Evolutionary conservation across 306 rosid species (phyloP).

Genomic region (Begonia loranthoides): DNA sequence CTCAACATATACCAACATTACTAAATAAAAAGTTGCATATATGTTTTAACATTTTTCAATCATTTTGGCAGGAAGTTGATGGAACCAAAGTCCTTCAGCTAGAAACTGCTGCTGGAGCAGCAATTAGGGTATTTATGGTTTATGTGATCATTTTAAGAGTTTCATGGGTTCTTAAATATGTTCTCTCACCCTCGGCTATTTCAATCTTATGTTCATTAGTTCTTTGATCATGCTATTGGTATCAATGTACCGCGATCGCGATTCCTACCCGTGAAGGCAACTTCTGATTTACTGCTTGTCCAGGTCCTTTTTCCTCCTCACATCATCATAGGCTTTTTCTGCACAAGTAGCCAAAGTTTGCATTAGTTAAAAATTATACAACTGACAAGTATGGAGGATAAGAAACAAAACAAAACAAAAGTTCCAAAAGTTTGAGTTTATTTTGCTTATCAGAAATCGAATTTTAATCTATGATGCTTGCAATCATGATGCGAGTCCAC

Average conservation of each 20-base stretch:
- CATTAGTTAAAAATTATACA: no score
- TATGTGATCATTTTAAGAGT: conserved; percentile 2
- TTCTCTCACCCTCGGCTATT: conserved; percentile 1
- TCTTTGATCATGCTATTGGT: conserved; percentile 84
- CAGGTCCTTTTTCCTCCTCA: conserved; percentile 34
- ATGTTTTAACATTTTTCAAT: neutral
- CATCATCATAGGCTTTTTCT: neutral
- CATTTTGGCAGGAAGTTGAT: conserved; percentile 70
- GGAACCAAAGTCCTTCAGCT: conserved; percentile 94
- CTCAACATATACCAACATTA: neutral
- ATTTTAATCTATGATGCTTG: no score
- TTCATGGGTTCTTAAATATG: conserved; percentile 5
- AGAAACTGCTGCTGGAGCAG: conserved; percentile 99
- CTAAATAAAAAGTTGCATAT: neutral
- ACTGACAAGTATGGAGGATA: no score
- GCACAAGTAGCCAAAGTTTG: no score
- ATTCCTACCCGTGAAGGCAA: conserved; percentile 93
- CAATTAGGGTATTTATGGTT: conserved; percentile 57
- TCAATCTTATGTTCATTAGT: conserved; percentile 30
- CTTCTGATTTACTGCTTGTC: conserved; percentile 99
- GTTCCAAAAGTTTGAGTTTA: no score
- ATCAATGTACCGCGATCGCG: conserved; percentile 89
- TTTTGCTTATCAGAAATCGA: no score
- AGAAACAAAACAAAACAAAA: no score
- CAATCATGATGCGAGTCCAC: no score